Base-by-base conservation (phyloP, 306 rosid genomes). In the Vigna mungo region DNA sequence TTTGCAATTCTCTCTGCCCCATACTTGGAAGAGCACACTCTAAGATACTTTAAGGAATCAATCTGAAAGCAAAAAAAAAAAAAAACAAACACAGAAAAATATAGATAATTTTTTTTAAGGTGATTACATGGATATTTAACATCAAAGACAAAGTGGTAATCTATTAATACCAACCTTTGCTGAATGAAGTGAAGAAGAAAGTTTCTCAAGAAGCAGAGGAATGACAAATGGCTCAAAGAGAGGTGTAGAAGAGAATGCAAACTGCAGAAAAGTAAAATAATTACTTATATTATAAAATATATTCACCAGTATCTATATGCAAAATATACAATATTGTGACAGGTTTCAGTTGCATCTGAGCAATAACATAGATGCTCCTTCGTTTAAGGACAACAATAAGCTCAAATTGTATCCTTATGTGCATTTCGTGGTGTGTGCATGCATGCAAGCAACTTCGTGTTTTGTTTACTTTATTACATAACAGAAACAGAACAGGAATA, bases 171-270 rank as follows among this genome's bases (percentile, higher is more conserved):
- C 89, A 87, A 95, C 98, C 98, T 95, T 92, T 30, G 98, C 92
- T 59, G 85, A 86, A 30, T 71, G 82, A 34, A 95, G 84, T 30
- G 93, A 84, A 65, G 98, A 95, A 76, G 98, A 89, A 80, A 92
- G 90, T 81, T 95, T 95, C 72, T 95, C 93, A 78, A 95, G 93
- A 84, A 95, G 92, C 84, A 95, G 85, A 25, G 98, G 97, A 82
- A 95, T 81, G 60, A 86, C 91, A 85, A 79, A 88, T 56, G 97
- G 98, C 84, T 95, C 98, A 62, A 88, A 89, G 75, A 89, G 80
- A 32, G 93, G 93, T 6, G 89, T 84, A 43, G 93, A 86, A 20
- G 96, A 84, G 85, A 95, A 90, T 71, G 98, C 97, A 41, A 71
- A 82, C 97, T 95, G 89, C 97, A 88, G 71, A 70, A 76, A 74